Evolutionary conservation across 345 rosid species (phyloP).

Genomic region (Luvunga scandens): DNA sequence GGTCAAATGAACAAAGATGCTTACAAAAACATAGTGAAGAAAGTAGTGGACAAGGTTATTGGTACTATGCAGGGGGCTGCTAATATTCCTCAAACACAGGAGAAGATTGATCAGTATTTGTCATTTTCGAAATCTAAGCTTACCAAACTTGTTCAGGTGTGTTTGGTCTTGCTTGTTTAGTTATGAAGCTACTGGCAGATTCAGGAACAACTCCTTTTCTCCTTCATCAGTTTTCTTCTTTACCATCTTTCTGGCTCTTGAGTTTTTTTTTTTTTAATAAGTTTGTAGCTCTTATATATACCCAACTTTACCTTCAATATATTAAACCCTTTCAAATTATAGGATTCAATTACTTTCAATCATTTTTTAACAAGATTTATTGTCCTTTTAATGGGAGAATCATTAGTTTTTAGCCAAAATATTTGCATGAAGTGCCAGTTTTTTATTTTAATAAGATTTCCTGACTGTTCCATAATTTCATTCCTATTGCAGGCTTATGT

Average conservation of each 20-base stretch:
- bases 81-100: conserved; percentile 86
- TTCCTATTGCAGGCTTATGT: conserved; percentile 49
- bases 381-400: neutral
- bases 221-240: neutral
- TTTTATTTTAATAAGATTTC: neutral
- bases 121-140: conserved; percentile 82
- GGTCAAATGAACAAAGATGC: conserved; percentile 86
- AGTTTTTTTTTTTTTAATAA: neutral
- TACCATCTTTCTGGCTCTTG: neutral
- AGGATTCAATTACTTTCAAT: neutral
- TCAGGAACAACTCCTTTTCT: neutral
- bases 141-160: conserved; percentile 91
- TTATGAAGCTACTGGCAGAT: neutral
- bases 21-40: conserved; percentile 93
- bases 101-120: conserved; percentile 83
- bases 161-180: conserved; percentile 13
- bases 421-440: neutral
- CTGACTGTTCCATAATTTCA: neutral
- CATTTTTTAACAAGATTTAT: neutral
- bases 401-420: neutral
- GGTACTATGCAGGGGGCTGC: conserved; percentile 61
- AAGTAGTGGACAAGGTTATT: conserved; percentile 91
- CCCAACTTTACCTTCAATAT: neutral
- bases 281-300: neutral
- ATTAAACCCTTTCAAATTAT: neutral